Evolutionary conservation across 1,284 basidiomycete genomes (phyloP).

Genomic region (Gomphus bonarii): DNA sequence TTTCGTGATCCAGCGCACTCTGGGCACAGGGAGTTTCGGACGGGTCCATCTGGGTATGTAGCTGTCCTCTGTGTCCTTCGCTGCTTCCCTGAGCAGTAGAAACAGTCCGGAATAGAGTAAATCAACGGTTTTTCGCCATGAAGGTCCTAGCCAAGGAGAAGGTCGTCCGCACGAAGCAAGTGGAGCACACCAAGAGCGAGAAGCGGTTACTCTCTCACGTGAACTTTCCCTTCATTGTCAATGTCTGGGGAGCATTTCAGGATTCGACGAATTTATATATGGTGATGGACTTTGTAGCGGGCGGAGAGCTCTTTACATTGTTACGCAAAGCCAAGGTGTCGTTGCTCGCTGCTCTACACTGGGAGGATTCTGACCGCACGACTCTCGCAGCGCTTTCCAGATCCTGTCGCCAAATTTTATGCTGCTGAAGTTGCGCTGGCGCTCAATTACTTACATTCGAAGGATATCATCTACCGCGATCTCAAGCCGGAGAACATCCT

Average conservation of each 20-base stretch:
- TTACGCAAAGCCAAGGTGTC: constrained; percentile 80
- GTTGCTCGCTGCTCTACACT: constrained; percentile 13
- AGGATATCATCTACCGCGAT: constrained; percentile 95
- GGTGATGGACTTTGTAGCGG: constrained; percentile 99
- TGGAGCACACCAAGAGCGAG: constrained; percentile 97
- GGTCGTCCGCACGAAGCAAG: constrained; percentile 92
- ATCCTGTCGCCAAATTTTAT: constrained; percentile 98
- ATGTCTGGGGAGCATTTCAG: constrained; percentile 97
- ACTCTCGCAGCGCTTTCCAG: constrained; percentile 77
- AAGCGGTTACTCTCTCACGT: constrained; percentile 83
- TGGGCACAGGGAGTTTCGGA: constrained; percentile 93
- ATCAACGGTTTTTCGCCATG: constrained; percentile 88
- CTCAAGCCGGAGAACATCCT: constrained; percentile 97
- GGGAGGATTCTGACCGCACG: not conserved
- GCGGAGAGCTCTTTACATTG: constrained; percentile 92
- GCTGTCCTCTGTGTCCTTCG: constrained; percentile 7
- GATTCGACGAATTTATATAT: constrained; percentile 93
- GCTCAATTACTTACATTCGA: constrained; percentile 83
- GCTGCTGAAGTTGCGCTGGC: constrained; percentile 95
- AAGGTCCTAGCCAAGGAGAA: constrained; percentile 93
- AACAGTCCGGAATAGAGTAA: constrained; percentile 80
- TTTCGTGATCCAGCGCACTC: constrained; percentile 67
- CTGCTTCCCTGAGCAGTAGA: constrained; percentile 21
- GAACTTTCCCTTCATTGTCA: constrained; percentile 94
- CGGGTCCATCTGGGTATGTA: constrained; percentile 81